A percentile compares a stretch with the other conserved stretches of the same genome.
Conservation (phyloP, 148 eudicot species). For the Camellia lanceoleosa region DNA sequence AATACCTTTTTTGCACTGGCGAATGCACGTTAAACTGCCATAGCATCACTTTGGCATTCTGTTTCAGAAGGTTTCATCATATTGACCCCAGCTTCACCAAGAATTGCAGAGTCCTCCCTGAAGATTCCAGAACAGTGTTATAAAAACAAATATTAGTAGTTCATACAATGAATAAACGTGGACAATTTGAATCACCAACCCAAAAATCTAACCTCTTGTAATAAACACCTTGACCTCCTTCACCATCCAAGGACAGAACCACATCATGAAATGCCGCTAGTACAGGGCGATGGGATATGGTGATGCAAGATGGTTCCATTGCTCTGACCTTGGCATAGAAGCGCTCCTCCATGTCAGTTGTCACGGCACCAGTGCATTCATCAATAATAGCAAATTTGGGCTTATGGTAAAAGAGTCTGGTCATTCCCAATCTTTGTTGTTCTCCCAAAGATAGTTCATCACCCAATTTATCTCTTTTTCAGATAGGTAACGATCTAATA, state of each 20-base stretch:
- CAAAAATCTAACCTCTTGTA: constrained; percentile 54
- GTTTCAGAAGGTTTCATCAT: constrained; percentile 49
- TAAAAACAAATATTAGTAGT: constrained; percentile 18
- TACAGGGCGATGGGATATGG: constrained; percentile 98
- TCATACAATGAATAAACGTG: background rate
- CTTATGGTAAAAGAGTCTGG: constrained; percentile 96
- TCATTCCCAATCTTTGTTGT: constrained; percentile 98
- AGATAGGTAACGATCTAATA: constrained; percentile 86
- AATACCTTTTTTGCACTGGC: constrained; percentile 71
- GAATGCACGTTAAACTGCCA: constrained; percentile 95
- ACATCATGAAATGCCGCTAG: constrained; percentile 97
- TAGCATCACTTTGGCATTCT: constrained; percentile 84
- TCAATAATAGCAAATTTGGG: constrained; percentile 98
- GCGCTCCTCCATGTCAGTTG: constrained; percentile 99
- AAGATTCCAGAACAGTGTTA: constrained; percentile 15
- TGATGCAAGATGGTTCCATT: constrained; percentile 98
- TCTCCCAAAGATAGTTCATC: constrained; percentile 94
- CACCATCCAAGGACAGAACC: constrained; percentile 93
- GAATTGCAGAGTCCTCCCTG: constrained; percentile 57
- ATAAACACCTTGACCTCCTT: constrained; percentile 90
- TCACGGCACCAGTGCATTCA: constrained; percentile 99
- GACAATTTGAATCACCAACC: background rate
- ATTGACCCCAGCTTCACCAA: constrained; percentile 38
- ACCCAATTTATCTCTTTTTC: constrained; percentile 96
- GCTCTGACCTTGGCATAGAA: constrained; percentile 97